Conservation (phyloP, 164 flowering plant species). For the Umbilicus rupestris region DNA sequence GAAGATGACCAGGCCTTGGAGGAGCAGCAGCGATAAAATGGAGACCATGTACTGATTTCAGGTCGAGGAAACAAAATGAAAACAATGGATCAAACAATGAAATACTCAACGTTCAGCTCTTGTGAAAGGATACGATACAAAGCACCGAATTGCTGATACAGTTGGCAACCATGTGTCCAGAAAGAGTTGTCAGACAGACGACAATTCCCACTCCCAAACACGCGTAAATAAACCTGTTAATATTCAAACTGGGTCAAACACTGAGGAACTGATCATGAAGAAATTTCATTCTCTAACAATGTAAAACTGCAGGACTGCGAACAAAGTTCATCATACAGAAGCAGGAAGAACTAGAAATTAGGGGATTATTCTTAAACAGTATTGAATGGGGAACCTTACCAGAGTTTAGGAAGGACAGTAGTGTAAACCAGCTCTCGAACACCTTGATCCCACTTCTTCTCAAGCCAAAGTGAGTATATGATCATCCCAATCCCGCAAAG, state of each 20-base stretch:
- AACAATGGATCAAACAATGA: neutral
- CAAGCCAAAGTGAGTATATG: slow-evolving; percentile 45
- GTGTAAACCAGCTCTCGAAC: slow-evolving; percentile 14
- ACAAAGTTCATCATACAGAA: no score
- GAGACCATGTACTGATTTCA: slow-evolving; percentile 24
- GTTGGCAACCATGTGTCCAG: slow-evolving; percentile 29
- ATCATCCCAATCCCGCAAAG: slow-evolving; percentile 34
- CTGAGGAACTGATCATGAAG: neutral
- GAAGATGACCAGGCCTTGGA: slow-evolving; percentile 25
- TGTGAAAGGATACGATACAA: slow-evolving; percentile 34
- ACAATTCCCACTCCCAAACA: slow-evolving; percentile 39
- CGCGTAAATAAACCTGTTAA: slow-evolving; percentile 45
- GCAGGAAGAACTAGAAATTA: no score
- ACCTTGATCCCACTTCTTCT: slow-evolving; percentile 33
- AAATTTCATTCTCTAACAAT: neutral
- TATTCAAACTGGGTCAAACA: neutral
- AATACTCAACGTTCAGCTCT: neutral
- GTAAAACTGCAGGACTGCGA: neutral
- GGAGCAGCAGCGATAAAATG: slow-evolving; percentile 20
- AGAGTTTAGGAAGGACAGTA: slow-evolving; percentile 23
- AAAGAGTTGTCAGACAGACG: slow-evolving; percentile 36
- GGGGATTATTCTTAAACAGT: no score
- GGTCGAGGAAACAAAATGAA: neutral
- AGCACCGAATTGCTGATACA: slow-evolving; percentile 20
- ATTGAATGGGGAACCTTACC: slow-evolving; percentile 26